Evolutionary conservation across 768 basidiomycete species (phyloP), one percentile per base, ranked within the genome.

Genomic region (Clitopilus passeckerianus): DNA sequence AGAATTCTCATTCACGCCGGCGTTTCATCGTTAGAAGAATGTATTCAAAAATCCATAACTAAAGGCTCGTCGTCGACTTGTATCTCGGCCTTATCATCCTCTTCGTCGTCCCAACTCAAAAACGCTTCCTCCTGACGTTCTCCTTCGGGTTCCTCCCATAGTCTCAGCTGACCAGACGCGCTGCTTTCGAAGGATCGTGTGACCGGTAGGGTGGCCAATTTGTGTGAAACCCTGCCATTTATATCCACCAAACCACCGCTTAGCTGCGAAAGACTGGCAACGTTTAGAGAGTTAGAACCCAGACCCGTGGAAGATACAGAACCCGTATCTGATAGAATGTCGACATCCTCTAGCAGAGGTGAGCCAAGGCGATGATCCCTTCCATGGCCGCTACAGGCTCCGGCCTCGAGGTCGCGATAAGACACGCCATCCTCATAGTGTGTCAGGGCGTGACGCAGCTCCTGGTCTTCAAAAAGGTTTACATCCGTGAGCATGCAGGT

Each of bases 171-270:
- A 59, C 55, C 34, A 53, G 61, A 52, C 22, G 20, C 22, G 60
- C 57, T 57, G 22, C 54, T 46, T 34, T 60, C 57, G 5, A 16
- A 60, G 41, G 59, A 60, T 15, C 66, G 64, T 66, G 63, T 66
- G 65, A 66, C 53, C 34, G 52, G 52, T 41, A 64, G 59, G 59
- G 59, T 60, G 56, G 58, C 37, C 55, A 22, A 20, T 53, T 59
- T 60, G 53, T 65, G 63, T 44, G 61, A 63, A 61, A 54, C 57
- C 35, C 57, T 56, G 58, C 43, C 24, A 37, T 50, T 43, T 50
- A 50, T 50, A 22, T 50, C 64, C 62, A 60, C 63, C 57, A 63
- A 63, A 61, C 53, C 66, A 44, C 64, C 67, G 34, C 57, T 44
- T 57, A 59, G 24, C 55, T 59, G 59, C 23, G 56, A 60, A 58